Evolutionary conservation across 805 yeast species (phyloP), one percentile per base, ranked within the genome.

Genomic region (Wickerhamiella vanderwaltii): DNA sequence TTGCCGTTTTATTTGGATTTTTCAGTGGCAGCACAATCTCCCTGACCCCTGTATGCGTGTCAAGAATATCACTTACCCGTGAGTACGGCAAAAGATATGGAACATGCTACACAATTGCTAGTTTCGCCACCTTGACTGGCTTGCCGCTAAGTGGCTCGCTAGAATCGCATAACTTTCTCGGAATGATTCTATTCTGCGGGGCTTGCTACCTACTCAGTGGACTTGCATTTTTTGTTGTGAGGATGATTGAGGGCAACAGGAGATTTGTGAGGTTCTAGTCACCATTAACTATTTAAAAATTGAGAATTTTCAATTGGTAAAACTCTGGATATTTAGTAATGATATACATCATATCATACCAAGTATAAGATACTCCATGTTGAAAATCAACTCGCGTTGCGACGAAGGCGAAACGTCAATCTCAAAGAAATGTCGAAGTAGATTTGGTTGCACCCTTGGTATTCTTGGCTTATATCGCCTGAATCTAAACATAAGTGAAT

Each of bases 1-100:
- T 77, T 55, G 61, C 77, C 6, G 69, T 65, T 0, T 41, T 59
- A 26, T 50, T 49, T 26, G 54, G 54, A 12, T 48, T 51, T n/a
- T 67, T 70, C 43, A 65, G 72, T 23, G 76, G 84, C 3, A 71
- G 80, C 15, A 72, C 79, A 4, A 61, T 81, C 31, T 68, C 82
- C 0, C 52, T 80, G 38, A 71, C 80, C 0, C 85, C 88, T 0
- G 76, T 74, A 3, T 79, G 87, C 46, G 68, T 78, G n/a, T 72
- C 81, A 0, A 71, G 72, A 35, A 73, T 81, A 22, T 71, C 78
- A n/a, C 69, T 68, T 12, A 75, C 78, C 0, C 64, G 68, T 45
- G 71, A 75, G 43, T 79, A 78, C 54, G 87, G 87, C 15, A 75
- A 72, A 47, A 60, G 79, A 16, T 80, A 74, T 48, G 86, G 86